Evolutionary conservation across 495 filamentous ascomycete genomes (phyloP).

Genomic region (Talaromyces ruber): DNA sequence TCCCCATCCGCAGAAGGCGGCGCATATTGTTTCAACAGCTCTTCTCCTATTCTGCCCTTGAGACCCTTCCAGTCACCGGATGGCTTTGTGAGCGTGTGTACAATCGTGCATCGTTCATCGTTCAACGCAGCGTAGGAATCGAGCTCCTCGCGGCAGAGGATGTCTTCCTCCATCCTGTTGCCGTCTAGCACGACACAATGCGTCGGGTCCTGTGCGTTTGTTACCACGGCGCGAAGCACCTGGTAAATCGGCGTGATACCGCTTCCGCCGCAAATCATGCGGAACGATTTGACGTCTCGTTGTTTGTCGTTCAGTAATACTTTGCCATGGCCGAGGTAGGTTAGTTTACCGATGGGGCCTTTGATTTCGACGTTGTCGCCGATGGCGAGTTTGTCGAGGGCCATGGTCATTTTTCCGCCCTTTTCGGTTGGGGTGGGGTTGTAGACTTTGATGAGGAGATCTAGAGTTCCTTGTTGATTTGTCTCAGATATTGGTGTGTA

Average conservation of each 20-base stretch:
- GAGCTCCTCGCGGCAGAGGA: slow-evolving; percentile 70
- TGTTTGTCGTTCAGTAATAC: slow-evolving; percentile 54
- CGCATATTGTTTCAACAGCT: slow-evolving; percentile 55
- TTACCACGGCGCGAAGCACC: slow-evolving; percentile 70
- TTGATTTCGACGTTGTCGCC: slow-evolving; percentile 77
- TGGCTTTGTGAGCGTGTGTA: slow-evolving; percentile 64
- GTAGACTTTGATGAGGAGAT: slow-evolving; percentile 84
- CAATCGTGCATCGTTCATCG: slow-evolving; percentile 49
- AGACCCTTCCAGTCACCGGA: slow-evolving; percentile 60
- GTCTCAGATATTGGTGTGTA: slow-evolving; percentile 82
- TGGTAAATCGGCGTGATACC: slow-evolving; percentile 93
- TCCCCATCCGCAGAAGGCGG: slow-evolving; percentile 27
- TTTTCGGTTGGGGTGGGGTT: slow-evolving; percentile 46
- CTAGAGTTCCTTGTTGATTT: slow-evolving; percentile 50
- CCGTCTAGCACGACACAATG: slow-evolving; percentile 69
- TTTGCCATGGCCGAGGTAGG: slow-evolving; percentile 61
- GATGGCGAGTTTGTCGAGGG: slow-evolving; percentile 62
- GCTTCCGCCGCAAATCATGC: slow-evolving; percentile 85
- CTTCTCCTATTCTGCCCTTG: slow-evolving; percentile 57
- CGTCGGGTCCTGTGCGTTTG: slow-evolving; percentile 47
- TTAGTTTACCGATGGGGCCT: slow-evolving; percentile 83
- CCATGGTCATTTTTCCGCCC: slow-evolving; percentile 81
- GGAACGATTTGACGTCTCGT: slow-evolving; percentile 56
- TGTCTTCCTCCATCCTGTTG: slow-evolving; percentile 74
- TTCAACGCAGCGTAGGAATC: slow-evolving; percentile 49